Conservation (phyloP, 495 filamentous ascomycete species). For the Bryoglossum gracile region DNA sequence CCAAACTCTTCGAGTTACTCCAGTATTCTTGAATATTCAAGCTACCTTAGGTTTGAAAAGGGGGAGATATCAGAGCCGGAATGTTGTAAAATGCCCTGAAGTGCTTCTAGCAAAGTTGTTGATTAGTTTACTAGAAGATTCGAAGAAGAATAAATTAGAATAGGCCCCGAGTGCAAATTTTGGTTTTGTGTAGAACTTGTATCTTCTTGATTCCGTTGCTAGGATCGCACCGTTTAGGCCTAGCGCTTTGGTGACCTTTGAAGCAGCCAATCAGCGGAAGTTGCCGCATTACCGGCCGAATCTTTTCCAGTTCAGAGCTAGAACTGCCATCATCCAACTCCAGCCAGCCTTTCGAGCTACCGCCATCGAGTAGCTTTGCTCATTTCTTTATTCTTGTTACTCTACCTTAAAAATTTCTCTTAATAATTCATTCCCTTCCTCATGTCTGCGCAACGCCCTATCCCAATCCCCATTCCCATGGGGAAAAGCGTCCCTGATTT, state of each 20-base stretch:
- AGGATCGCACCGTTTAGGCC: too few relatives aligned
- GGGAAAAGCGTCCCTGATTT: constrained; percentile 19
- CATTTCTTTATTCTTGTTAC: constrained; percentile 11
- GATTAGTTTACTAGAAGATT: too few relatives aligned
- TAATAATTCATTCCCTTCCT: constrained; percentile 14
- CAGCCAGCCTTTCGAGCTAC: not conserved
- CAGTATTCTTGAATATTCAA: too few relatives aligned
- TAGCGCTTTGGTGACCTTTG: not conserved
- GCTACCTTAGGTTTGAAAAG: too few relatives aligned
- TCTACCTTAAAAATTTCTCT: constrained; percentile 10
- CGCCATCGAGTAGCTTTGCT: constrained; percentile 5
- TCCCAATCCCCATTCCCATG: constrained; percentile 13
- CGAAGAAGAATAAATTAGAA: too few relatives aligned
- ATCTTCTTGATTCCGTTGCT: too few relatives aligned
- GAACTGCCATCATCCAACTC: constrained; percentile 6
- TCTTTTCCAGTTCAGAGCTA: constrained; percentile 6
- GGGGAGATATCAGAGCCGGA: too few relatives aligned
- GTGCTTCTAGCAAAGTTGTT: too few relatives aligned
- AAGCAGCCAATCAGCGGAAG: constrained; percentile 3
- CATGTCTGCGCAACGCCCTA: constrained; percentile 16
- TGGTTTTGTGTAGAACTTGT: too few relatives aligned
- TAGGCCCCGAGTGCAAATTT: too few relatives aligned
- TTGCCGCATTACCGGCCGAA: not conserved
- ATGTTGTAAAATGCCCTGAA: too few relatives aligned
- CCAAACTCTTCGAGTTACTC: too few relatives aligned